Conservation (phyloP, 2,329 filamentous ascomycete genomes). For the Cytospora piceicola region DNA sequence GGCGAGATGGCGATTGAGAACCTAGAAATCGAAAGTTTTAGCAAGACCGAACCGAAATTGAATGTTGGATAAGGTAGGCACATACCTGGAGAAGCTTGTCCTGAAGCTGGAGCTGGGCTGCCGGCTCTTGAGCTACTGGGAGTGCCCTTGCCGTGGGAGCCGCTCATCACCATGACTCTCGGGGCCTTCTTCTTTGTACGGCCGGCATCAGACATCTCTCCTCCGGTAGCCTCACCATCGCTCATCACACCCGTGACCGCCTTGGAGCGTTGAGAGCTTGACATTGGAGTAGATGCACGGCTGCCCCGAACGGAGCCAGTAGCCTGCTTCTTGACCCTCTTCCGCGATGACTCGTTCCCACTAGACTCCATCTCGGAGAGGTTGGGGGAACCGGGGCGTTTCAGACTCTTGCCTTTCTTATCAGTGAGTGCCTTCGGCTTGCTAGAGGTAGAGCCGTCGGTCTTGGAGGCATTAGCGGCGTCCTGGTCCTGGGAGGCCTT, state of each 20-base stretch:
- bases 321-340: slow-evolving; percentile 71
- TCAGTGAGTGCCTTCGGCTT: slow-evolving; percentile 52
- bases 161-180: slow-evolving; percentile 44
- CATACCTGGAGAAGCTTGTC: slow-evolving; percentile 41
- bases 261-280: slow-evolving; percentile 49
- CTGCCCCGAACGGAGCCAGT: slow-evolving; percentile 53
- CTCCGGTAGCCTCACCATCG: slow-evolving; percentile 73
- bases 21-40: slow-evolving; percentile 12
- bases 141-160: slow-evolving; percentile 51
- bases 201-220: slow-evolving; percentile 66
- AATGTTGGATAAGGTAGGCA: slow-evolving; percentile 2
- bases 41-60: background rate
- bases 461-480: slow-evolving; percentile 67
- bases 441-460: slow-evolving; percentile 54
- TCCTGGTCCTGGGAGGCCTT: slow-evolving; percentile 46
- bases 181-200: slow-evolving; percentile 61
- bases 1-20: slow-evolving; percentile 26
- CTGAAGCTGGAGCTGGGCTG: slow-evolving; percentile 55
- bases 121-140: slow-evolving; percentile 64
- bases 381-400: slow-evolving; percentile 84
- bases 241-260: slow-evolving; percentile 64
- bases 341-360: slow-evolving; percentile 84
- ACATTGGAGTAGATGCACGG: slow-evolving; percentile 59
- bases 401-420: slow-evolving; percentile 68
- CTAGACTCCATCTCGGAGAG: slow-evolving; percentile 77